These are phyloP conservation scores for Pseudogymnoascus sp. DNA, from an alignment of 2,329 filamentous ascomycete genomes.

Conservation along the genomic window DNA sequence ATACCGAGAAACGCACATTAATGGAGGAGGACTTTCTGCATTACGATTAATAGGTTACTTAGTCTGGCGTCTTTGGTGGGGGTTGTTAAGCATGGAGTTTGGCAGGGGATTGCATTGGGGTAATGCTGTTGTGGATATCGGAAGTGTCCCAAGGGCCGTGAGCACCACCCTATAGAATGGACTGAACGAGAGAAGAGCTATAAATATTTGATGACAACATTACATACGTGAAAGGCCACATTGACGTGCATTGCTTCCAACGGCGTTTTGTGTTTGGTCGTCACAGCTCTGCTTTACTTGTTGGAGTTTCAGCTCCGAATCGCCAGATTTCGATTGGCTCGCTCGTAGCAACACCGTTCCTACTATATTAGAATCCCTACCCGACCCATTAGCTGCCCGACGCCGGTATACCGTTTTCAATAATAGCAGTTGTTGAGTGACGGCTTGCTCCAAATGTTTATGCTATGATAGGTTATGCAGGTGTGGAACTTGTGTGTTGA, in stretches of 20 bases:
- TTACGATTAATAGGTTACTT: constrained; percentile 3
- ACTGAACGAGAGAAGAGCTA: neutral
- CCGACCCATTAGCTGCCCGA: neutral
- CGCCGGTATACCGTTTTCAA: neutral
- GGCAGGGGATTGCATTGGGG: neutral
- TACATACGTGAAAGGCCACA: neutral
- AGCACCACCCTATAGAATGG: neutral
- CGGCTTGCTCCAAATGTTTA: neutral
- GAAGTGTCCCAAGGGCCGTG: neutral
- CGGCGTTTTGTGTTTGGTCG: neutral
- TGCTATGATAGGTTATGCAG: neutral
- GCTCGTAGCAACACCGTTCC: neutral
- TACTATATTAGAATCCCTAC: neutral
- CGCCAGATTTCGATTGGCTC: neutral
- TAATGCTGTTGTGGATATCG: neutral
- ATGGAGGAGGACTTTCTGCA: neutral
- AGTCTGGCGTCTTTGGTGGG: neutral
- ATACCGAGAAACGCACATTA: neutral
- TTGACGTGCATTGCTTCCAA: neutral
- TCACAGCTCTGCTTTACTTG: neutral
- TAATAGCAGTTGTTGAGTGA: neutral
- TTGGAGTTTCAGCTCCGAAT: neutral
- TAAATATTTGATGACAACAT: neutral
- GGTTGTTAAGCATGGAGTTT: neutral
- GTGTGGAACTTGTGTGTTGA: neutral